These are phyloP conservation scores for Rostrohypoxylon terebratum DNA, from an alignment of 495 filamentous ascomycete genomes.

Conservation along the genomic window DNA sequence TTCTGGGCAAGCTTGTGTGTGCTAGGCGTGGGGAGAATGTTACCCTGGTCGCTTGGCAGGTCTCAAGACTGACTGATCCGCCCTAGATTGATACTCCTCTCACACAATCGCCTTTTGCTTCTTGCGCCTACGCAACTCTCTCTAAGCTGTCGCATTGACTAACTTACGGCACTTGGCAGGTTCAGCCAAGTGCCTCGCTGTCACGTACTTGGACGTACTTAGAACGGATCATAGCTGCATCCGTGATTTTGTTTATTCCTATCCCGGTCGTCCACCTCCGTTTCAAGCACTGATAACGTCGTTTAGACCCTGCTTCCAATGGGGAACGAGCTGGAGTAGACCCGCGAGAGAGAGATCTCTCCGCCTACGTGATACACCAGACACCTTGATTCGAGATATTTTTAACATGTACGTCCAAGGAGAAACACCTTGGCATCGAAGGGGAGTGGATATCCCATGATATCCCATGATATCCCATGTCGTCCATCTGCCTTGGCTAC, in stretches of 20 bases:
- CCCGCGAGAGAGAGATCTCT: slow-evolving; percentile 23
- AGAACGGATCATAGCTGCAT: slow-evolving; percentile 27
- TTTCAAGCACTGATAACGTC: slow-evolving; percentile 48
- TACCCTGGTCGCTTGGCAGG: slow-evolving; percentile 50
- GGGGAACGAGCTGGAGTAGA: slow-evolving; percentile 26
- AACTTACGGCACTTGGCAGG: slow-evolving; percentile 48
- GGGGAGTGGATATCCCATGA: slow-evolving; percentile 28
- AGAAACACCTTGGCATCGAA: slow-evolving; percentile 46
- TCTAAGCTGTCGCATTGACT: slow-evolving; percentile 39
- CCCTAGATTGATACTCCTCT: slow-evolving; percentile 43
- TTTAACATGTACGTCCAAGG: slow-evolving; percentile 39
- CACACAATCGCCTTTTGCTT: slow-evolving; percentile 41
- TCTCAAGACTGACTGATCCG: slow-evolving; percentile 55
- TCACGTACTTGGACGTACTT: slow-evolving; percentile 41
- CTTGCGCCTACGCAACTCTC: slow-evolving; percentile 15
- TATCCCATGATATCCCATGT: slow-evolving; percentile 24
- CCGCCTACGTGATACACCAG: slow-evolving; percentile 37
- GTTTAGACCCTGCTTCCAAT: slow-evolving; percentile 40
- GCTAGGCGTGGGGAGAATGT: slow-evolving; percentile 31
- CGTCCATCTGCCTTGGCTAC: slow-evolving; percentile 27
- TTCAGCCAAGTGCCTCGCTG: slow-evolving; percentile 49
- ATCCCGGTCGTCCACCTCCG: slow-evolving; percentile 34
- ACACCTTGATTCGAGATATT: slow-evolving; percentile 43
- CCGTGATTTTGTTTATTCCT: slow-evolving; percentile 31
- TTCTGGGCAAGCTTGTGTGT: slow-evolving; percentile 14